Evolutionary conservation across 352 stramenopile genomes (phyloP).

Genomic region (Peronospora destructor): DNA sequence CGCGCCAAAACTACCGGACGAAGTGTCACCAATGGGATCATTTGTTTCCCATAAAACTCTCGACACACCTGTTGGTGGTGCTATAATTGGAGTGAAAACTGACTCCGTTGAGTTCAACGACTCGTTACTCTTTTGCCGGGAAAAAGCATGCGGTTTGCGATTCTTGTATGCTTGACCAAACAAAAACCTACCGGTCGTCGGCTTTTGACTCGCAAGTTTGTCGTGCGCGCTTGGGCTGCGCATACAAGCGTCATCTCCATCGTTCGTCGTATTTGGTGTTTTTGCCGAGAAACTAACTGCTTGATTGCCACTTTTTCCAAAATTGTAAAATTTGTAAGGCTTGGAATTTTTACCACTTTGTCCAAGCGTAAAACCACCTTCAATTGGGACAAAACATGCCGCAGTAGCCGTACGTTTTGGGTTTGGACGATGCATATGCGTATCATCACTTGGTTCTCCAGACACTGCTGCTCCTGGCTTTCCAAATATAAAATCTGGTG

Average conservation of each 20-base stretch:
- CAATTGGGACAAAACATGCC: slow-evolving; percentile 2
- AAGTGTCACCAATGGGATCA: not conserved
- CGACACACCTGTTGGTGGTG: not conserved
- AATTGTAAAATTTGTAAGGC: slow-evolving; percentile 25
- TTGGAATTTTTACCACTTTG: slow-evolving; percentile 11
- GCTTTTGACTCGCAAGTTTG: not conserved
- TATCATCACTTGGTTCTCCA: slow-evolving; percentile 3
- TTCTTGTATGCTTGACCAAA: slow-evolving; percentile 31
- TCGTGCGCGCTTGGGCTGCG: slow-evolving; percentile 8
- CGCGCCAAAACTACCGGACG: not conserved
- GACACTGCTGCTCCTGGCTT: not conserved
- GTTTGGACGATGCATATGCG: slow-evolving; percentile 19
- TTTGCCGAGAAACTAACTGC: slow-evolving; percentile 3
- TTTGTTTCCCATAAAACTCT: slow-evolving; percentile 3
- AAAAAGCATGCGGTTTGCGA: slow-evolving; percentile 16
- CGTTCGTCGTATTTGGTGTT: not conserved
- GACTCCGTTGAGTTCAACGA: slow-evolving; percentile 4
- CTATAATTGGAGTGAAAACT: not conserved
- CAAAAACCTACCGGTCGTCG: slow-evolving; percentile 14
- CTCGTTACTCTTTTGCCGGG: slow-evolving; percentile 8
- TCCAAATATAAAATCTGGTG: slow-evolving; percentile 26
- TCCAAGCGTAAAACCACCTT: slow-evolving; percentile 19
- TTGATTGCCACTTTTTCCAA: not conserved
- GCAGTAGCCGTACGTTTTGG: not conserved
- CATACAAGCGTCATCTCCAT: slow-evolving; percentile 13